Base-by-base conservation (phyloP, 768 basidiomycete genomes). In the Nidularia sp. region DNA sequence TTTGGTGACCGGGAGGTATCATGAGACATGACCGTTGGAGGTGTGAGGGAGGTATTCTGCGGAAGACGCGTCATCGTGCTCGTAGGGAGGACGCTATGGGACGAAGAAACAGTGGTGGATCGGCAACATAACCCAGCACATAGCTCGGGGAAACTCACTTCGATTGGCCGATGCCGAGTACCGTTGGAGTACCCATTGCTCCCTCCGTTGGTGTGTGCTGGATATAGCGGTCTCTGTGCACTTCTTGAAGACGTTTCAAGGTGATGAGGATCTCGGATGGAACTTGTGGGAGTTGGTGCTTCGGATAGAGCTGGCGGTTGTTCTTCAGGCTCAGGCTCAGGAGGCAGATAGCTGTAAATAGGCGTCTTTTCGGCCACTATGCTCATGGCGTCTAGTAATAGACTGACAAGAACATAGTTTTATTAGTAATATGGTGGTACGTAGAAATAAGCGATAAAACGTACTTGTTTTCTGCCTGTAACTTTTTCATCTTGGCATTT, bases 391-490 rank as follows among this genome's bases (percentile, higher is more conserved):
- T 75, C 73, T 18, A 75, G 62, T 15, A 75, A 63, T 12, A 74
- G 66, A 45, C 72, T 75, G 22, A 34, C 18, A 39, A 29, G 18
- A 29, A 34, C 22, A 33, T 22, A 18, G 44, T 32, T 18, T 12
- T 25, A 48, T 42, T 2, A 39, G 13, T 9, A 3, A 34, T 49
- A 34, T 29, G 39, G 25, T 49, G 22, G 8, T 15, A 33, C n/a
- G 35, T 50, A 8, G 39, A 1, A 10, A 12, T 41, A 10, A 43
- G 45, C 18, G 18, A 46, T 22, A 39, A 36, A 5, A 62, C 75
- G 45, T 49, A 80, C 78, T 79, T 75, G 53, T 79, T 78, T 59
- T 80, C 79, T 2, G 72, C 74, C 52, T 79, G 74, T 2, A 80
- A 63, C 50, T 70, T 72, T 58, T 74, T 73, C 15, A 72, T 65